Evolutionary conservation across 2,329 filamentous ascomycete genomes (phyloP).

Genomic region (Herpotrichia juniperi): DNA sequence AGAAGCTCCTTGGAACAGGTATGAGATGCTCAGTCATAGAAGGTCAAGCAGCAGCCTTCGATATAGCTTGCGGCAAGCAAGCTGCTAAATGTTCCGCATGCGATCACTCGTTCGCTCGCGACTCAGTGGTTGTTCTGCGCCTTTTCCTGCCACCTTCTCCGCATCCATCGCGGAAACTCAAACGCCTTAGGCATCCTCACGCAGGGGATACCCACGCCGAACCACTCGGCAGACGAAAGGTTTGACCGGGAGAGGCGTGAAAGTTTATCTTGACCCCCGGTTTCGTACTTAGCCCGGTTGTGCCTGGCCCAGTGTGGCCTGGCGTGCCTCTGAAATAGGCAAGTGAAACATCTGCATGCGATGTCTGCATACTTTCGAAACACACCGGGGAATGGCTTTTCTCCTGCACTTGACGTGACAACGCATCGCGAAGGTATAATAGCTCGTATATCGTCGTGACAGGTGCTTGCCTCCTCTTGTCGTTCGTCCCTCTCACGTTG

Average conservation of each 20-base stretch:
- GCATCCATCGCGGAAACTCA: not conserved
- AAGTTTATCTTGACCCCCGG: not conserved
- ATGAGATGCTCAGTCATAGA: not conserved
- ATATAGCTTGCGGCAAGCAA: not conserved
- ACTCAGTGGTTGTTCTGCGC: not conserved
- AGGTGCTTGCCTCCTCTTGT: conserved; percentile 8
- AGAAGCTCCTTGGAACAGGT: too few species aligned
- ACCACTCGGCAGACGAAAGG: not conserved
- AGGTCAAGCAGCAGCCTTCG: not conserved
- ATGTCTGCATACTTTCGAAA: not conserved
- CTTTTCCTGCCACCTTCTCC: not conserved
- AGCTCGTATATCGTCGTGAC: conserved; percentile 8
- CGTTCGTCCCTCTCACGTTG: conserved; percentile 5
- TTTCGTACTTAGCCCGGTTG: not conserved
- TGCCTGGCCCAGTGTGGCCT: not conserved
- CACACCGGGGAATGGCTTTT: not conserved
- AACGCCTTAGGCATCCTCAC: not conserved
- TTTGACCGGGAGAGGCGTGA: not conserved
- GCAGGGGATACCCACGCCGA: not conserved
- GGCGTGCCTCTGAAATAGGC: not conserved
- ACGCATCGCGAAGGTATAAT: not conserved
- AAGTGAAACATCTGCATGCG: not conserved
- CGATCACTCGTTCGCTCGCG: not conserved
- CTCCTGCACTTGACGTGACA: not conserved
- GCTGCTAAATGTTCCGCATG: not conserved